Base-by-base conservation (phyloP, 1,284 basidiomycete species). In the Ceratobasidium sp. region DNA sequence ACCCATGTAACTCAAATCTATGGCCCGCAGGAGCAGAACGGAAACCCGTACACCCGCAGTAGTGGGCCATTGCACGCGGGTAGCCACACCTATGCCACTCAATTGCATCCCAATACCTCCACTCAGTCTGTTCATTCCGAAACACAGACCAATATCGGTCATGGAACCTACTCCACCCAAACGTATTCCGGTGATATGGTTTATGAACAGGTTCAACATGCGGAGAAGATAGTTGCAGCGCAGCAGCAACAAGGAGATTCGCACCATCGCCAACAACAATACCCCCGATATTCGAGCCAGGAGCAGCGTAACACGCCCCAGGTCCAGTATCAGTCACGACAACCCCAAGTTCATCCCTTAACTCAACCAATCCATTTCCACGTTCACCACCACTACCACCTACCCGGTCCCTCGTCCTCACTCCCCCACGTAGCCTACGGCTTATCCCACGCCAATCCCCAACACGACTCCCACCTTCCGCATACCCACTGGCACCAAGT, bases 391-490 rank as follows among this genome's bases (percentile, higher is more conserved):
- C 57, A 45, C 17, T 47, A 44, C 29, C 56, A 27, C 11, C 69
- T 6, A 8, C 54, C 22, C 15, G 54, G 7, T 27, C 27, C 22
- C 15, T 60, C 36, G 19, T 33, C 33, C 29, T 33, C 57, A 8
- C 50, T 72, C 17, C 69, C 69, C 2, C 69, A 72, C 22, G 69
- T 72, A 6, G 69, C 69, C 19, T 72, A 72, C 31, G 69, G 29
- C 7, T 6, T 14, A 1, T 62, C 69, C 19, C 69, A 72, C 19
- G 56, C 69, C 47, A 57, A 72, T 15, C 69, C 69, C 2, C 57
- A 72, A 31, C 69, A 72, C 48, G 69, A 72, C 47, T 59, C 51
- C 15, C 57, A 72, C 29, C 47, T 72, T 24, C 6, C 45, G 2
- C 69, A 72, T 22, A 51, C 27, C 17, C 69, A 72, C 48, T 72